Evolutionary conservation across 2,329 filamentous ascomycete genomes (phyloP), one percentile per base, ranked within the genome.

Genomic region (Fusarium bactridioides): DNA sequence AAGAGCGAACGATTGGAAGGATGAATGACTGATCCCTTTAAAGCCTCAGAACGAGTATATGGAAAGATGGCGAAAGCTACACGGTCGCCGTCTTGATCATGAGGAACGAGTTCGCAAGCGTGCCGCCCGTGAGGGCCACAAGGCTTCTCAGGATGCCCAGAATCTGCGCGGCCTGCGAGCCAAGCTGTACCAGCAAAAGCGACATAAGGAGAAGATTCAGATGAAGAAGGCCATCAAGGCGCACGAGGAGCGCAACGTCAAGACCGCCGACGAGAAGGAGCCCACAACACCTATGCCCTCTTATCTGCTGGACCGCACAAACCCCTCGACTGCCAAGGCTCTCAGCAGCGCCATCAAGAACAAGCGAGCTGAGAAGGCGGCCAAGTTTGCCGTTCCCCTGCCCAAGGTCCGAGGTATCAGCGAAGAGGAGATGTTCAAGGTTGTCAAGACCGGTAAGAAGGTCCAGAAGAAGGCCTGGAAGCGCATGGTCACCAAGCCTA

Each of bases 401-500:
- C 96, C 96, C 40, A 98, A 97, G 85, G 96, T 98, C 48, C 90
- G 93, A 78, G 95, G 82, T 65, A 98, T 98, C 77, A 91, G 90
- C 75, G 95, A 98, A 85, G 94, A 97, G 87, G 95, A 97, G 86
- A 95, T 98, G 92, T 98, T 98, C 87, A 95, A 94, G 84, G 95
- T 97, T 19, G 91, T 98, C 79, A 94, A 94, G 85, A 98, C 95
- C 37, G 95, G 96, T 78, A 97, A 97, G 89, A 98, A 97, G 88
- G 94, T 92, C 5, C 87, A 91, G 63, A 94, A 97, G 89, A 97
- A 96, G 87, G 87, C 87, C 64, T 89, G 91, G 91, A 93, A 93
- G 85, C 83, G 91, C 40, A 91, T 91, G 86, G 86, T 90, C 70
- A 89, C 86, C 35, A 89, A 89, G 76, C 80, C 78, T 67, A 84